These are phyloP conservation scores for Tylopilus sp. DNA, from an alignment of 1,284 basidiomycete species.

Conservation along the genomic window DNA sequence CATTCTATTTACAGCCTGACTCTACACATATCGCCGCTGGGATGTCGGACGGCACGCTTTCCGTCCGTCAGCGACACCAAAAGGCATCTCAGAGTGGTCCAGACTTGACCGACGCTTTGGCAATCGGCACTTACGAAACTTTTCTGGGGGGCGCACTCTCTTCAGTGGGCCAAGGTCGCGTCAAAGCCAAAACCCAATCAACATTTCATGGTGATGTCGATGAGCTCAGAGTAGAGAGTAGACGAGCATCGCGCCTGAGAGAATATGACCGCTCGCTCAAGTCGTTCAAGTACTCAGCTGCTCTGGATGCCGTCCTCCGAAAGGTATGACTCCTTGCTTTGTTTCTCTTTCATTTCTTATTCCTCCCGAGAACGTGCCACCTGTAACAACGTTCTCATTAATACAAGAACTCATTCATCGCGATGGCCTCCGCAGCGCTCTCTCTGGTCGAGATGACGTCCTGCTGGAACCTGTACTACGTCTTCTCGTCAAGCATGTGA, in stretches of 20 bases:
- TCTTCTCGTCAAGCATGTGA: slow-evolving; percentile 81
- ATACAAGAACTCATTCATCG: slow-evolving; percentile 93
- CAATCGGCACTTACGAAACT: slow-evolving; percentile 66
- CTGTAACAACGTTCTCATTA: slow-evolving; percentile 85
- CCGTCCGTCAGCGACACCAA: slow-evolving; percentile 77
- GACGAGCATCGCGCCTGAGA: slow-evolving; percentile 70
- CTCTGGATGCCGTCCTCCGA: slow-evolving; percentile 83
- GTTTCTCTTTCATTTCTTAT: slow-evolving; percentile 7
- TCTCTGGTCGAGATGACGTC: slow-evolving; percentile 91
- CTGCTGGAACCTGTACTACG: slow-evolving; percentile 88
- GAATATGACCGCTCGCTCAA: slow-evolving; percentile 92
- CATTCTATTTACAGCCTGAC: slow-evolving; percentile 63
- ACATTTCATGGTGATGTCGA: slow-evolving; percentile 54
- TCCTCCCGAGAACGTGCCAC: slow-evolving; percentile 63
- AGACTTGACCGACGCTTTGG: slow-evolving; percentile 47
- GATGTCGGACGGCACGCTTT: slow-evolving; percentile 95
- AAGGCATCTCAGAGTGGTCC: slow-evolving; percentile 61
- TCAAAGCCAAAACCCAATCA: slow-evolving; percentile 51
- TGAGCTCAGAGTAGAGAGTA: slow-evolving; percentile 74
- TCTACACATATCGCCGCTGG: slow-evolving; percentile 95
- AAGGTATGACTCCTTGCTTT: slow-evolving; percentile 51
- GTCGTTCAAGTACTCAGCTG: slow-evolving; percentile 92
- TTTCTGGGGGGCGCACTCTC: slow-evolving; percentile 62
- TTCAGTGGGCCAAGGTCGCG: slow-evolving; percentile 52
- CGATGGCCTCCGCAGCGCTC: slow-evolving; percentile 83